These are phyloP conservation scores for Vitis vinifera DNA, from an alignment of 164 flowering plant species.

Conservation along the genomic window ASM3070453v1 NC_081815.1:2991501-2992000, in stretches of 20 bases:
- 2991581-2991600: slow-evolving; percentile 17
- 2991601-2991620: slow-evolving; percentile 4
- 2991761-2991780: neutral
- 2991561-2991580: slow-evolving; percentile 26
- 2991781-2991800: neutral
- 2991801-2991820: neutral
- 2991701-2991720: neutral
- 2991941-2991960: slow-evolving; percentile 1
- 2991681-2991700: neutral
- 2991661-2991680: neutral
- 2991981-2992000: too few species aligned
- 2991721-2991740: neutral
- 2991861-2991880: neutral
- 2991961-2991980: too few species aligned
- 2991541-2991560: slow-evolving; percentile 20
- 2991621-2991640: slow-evolving; percentile 31
- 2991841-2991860: neutral
- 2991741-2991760: slow-evolving; percentile 9
- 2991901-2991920: neutral
- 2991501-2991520: slow-evolving; percentile 92
- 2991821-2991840: neutral
- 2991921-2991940: neutral
- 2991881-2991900: neutral
- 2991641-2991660: slow-evolving; percentile 39
- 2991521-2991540: slow-evolving; percentile 35